These are phyloP conservation scores for Phytophthora hybrid DNA, from an alignment of 352 stramenopile genomes.

Conservation along the genomic window DNA sequence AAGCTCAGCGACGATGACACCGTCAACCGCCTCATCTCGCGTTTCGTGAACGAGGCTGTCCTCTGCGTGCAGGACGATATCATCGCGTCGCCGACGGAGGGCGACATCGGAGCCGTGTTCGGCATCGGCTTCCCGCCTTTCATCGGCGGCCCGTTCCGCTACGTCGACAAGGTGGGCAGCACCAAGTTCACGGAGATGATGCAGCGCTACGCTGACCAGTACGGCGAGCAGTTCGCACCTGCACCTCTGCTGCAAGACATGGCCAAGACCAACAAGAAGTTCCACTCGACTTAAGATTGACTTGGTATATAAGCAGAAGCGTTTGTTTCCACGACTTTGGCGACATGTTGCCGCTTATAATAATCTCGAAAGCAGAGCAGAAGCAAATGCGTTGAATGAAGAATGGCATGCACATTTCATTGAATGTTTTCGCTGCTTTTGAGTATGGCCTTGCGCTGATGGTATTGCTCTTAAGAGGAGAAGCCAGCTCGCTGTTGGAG, in stretches of 20 bases:
- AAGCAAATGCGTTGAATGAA: slow-evolving; percentile 33
- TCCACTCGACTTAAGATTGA: slow-evolving; percentile 86
- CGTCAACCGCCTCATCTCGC: slow-evolving; percentile 94
- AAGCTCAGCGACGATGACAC: slow-evolving; percentile 87
- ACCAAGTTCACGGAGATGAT: slow-evolving; percentile 97
- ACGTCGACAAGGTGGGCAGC: slow-evolving; percentile 95
- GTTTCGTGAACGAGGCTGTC: slow-evolving; percentile 98
- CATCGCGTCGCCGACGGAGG: slow-evolving; percentile 96
- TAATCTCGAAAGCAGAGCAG: slow-evolving; percentile 22
- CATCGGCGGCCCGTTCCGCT: slow-evolving; percentile 96
- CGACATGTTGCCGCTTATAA: slow-evolving; percentile 7
- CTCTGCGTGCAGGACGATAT: slow-evolving; percentile 98
- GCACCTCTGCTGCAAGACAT: slow-evolving; percentile 97
- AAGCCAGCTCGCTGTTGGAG: slow-evolving; percentile 22
- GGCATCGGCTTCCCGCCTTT: slow-evolving; percentile 99
- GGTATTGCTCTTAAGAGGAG: slow-evolving; percentile 11
- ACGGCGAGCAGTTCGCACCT: slow-evolving; percentile 97
- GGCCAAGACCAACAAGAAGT: slow-evolving; percentile 97
- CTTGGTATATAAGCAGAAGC: slow-evolving; percentile 24
- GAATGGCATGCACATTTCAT: slow-evolving; percentile 34
- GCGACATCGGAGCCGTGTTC: slow-evolving; percentile 99
- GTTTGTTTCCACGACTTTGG: neutral
- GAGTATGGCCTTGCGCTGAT: neutral
- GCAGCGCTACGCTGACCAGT: slow-evolving; percentile 95
- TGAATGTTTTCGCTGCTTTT: slow-evolving; percentile 9